These are phyloP conservation scores for Gigaspora rosea DNA, from an alignment of 192 early-diverging fungal species.

Conservation along the genomic window DNA sequence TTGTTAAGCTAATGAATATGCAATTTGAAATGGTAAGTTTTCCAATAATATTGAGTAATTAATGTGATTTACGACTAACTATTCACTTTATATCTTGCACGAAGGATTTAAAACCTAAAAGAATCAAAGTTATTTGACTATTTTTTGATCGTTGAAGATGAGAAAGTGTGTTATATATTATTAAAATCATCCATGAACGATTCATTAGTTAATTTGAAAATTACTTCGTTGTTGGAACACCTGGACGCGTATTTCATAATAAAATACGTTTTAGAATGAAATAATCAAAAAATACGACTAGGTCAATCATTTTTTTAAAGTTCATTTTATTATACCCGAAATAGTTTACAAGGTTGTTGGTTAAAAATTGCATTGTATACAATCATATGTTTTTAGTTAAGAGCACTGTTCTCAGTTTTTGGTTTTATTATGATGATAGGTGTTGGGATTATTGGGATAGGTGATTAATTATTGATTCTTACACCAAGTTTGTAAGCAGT, in stretches of 20 bases:
- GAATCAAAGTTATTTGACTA: neutral
- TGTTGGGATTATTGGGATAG: too few relatives aligned
- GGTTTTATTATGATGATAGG: too few relatives aligned
- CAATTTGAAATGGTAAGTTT: slow-evolving; percentile 6
- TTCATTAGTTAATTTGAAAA: slow-evolving; percentile 18
- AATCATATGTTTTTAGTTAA: too few relatives aligned
- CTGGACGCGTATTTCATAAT: slow-evolving; percentile 2
- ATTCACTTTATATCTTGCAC: neutral
- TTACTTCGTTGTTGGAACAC: slow-evolving; percentile 2
- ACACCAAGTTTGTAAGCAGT: too few relatives aligned
- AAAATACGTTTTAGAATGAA: slow-evolving; percentile 15
- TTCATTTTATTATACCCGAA: too few relatives aligned
- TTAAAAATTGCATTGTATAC: too few relatives aligned
- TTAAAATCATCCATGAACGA: slow-evolving; percentile 17
- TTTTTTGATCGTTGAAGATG: too few relatives aligned
- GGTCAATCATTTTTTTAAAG: too few relatives aligned
- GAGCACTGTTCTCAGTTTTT: too few relatives aligned
- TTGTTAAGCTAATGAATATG: neutral
- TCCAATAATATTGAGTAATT: slow-evolving; percentile 3
- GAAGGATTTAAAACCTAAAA: slow-evolving; percentile 1
- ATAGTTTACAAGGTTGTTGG: too few relatives aligned
- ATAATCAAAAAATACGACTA: neutral
- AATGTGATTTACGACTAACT: neutral
- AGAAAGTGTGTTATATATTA: neutral
- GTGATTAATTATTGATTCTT: too few relatives aligned